Evolutionary conservation across 2,329 filamentous ascomycete species (phyloP), one percentile per base, ranked within the genome.

Genomic region (Botrytis deweyae): DNA sequence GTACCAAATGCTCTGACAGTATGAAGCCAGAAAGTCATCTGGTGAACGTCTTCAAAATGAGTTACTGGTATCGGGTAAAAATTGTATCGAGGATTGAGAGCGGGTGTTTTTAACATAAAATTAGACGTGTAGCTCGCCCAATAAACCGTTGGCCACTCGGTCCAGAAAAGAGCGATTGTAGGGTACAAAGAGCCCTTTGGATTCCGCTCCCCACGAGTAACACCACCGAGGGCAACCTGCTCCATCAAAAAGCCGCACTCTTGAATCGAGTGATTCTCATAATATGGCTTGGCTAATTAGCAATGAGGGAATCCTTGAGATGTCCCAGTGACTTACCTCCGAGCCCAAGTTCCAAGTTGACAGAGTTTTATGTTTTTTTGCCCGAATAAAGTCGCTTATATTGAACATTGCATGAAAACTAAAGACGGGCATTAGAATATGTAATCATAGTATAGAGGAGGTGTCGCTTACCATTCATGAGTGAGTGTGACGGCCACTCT

Each of bases 41-140:
- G 66, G 20, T 69, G 66, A 69, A 69, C 49, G 29, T 69, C 49
- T 59, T 69, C 66, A 18, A 58, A 42, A 58, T 69, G 49, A 4
- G 7, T 44, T 33, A 69, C 36, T 33, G 66, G 66, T 33, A 69
- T 40, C 7, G 66, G 66, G 38, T 69, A 69, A 33, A 58, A 69
- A n/a, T 25, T 20, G 38, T 58, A 58, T 7, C n/a, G 36, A 8
- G 66, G 12, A 8, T 9, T 42, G 18, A 69, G 49, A 22, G 20
- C 12, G 20, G 66, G 66, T 16, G n/a, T 42, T 58, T 58, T 69
- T 25, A 69, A 40, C 8, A 58, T 7, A 16, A 69, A 6, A 42
- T 44, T 69, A 6, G 66, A 42, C 40, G 3, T 0, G 20, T 69
- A 69, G 6, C 14, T 58, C n/a, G 20, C 49, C 49, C 49, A 69